phyloP scores from a whole-genome alignment of 805 yeast genomes.

The Scheffersomyces spartinae region DNA sequence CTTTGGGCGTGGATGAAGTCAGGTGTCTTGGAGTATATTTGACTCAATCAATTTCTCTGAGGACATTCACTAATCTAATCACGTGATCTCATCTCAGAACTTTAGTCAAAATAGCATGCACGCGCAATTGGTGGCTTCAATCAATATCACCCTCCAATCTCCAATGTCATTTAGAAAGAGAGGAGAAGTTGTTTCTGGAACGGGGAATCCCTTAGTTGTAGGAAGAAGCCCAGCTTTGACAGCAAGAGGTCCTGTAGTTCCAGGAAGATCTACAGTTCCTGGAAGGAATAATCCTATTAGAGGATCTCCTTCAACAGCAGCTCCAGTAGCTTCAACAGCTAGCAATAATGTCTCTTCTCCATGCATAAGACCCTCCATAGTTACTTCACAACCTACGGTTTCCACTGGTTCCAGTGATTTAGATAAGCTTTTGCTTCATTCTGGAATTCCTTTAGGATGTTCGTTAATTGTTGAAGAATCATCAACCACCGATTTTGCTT shows the following conservation, averaged over 20 bases:
- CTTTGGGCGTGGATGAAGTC: too few species aligned
- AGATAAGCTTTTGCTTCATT: conserved; percentile 66
- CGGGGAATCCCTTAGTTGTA: conserved; percentile 6
- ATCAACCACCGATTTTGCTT: conserved; percentile 80
- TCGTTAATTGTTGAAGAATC: conserved; percentile 67
- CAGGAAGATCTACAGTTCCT: too few species aligned
- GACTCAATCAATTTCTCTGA: not conserved
- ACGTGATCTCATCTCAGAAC: not conserved
- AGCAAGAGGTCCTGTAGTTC: conserved; percentile 4
- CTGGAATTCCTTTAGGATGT: conserved; percentile 74
- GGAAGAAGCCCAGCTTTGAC: not conserved
- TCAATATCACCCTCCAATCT: conserved; percentile 3
- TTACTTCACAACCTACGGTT: conserved; percentile 62
- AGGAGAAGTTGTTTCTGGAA: conserved; percentile 32
- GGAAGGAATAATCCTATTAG: too few species aligned
- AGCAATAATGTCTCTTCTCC: conserved; percentile 22
- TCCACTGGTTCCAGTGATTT: conserved; percentile 75
- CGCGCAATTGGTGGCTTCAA: conserved; percentile 1
- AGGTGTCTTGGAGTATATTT: conserved; percentile 1
- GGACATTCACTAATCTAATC: not conserved
- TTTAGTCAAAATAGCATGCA: not conserved
- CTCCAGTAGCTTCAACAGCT: too few species aligned
- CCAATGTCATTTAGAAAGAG: conserved; percentile 50
- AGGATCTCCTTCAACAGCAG: too few species aligned
- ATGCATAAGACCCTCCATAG: conserved; percentile 64